Percentiles rank a stretch among this genome's conserved stretches.
These are phyloP conservation scores for Salinomyces thailandicus DNA, from an alignment of 2,329 filamentous ascomycete species.

Conservation along the genomic window DNA sequence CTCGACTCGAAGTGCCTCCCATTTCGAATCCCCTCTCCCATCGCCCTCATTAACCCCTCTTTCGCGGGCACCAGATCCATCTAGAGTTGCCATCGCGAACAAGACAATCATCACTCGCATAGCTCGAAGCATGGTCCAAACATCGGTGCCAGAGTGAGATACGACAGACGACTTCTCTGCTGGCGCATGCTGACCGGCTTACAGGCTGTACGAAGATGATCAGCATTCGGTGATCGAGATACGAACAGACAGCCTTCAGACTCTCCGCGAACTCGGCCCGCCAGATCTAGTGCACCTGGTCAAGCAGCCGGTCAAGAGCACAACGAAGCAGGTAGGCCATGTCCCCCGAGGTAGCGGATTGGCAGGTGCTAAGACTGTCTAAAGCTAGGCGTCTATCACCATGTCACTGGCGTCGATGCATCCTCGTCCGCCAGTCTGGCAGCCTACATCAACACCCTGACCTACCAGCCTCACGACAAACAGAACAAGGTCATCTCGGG, in stretches of 20 bases:
- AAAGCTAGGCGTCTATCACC: slow-evolving; percentile 87
- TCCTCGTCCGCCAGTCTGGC: slow-evolving; percentile 94
- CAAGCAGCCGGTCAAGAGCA: slow-evolving; percentile 55
- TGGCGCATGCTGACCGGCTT: background rate
- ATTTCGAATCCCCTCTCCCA: too few relatives aligned
- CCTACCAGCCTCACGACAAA: slow-evolving; percentile 76
- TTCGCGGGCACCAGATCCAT: too few relatives aligned
- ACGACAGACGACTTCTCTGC: background rate
- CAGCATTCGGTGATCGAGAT: slow-evolving; percentile 85
- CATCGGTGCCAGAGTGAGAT: slow-evolving; percentile 25
- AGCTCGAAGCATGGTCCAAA: slow-evolving; percentile 16
- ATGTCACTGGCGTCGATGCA: slow-evolving; percentile 93
- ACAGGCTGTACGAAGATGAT: slow-evolving; percentile 85
- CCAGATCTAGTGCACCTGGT: slow-evolving; percentile 92
- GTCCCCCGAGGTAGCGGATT: background rate
- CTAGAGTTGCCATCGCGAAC: too few relatives aligned
- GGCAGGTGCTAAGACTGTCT: slow-evolving; percentile 6
- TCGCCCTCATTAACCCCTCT: too few relatives aligned
- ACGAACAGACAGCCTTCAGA: slow-evolving; percentile 76
- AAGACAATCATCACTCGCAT: too few relatives aligned
- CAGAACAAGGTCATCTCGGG: slow-evolving; percentile 86
- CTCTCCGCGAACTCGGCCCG: slow-evolving; percentile 83
- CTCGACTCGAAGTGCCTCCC: too few relatives aligned
- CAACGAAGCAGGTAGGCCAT: slow-evolving; percentile 43
- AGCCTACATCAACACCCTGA: slow-evolving; percentile 96